phyloP scores from a whole-genome alignment of 202 grass and related monocot genomes.

The Brachypodium distachyon region DNA sequence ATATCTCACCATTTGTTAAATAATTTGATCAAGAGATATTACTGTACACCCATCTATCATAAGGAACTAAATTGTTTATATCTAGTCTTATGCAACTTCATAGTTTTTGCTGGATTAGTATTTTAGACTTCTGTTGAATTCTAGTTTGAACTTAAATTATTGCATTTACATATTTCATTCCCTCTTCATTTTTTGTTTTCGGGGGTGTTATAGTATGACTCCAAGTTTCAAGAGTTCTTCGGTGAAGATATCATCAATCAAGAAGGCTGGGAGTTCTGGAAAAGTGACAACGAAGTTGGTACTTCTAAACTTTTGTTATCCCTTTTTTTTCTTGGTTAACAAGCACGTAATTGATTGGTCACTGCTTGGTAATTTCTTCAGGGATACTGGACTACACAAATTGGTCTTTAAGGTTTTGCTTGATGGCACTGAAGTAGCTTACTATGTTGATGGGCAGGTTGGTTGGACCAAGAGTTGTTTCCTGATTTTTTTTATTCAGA shows the following conservation, averaged over 20 bases:
- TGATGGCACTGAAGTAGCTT: conserved; percentile 93
- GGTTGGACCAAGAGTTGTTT: conserved; percentile 21
- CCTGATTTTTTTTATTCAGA: neutral
- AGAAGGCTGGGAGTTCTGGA: conserved; percentile 53
- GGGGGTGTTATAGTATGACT: conserved; percentile 4
- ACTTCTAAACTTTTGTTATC: neutral
- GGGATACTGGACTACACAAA: conserved; percentile 87
- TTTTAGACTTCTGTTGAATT: neutral
- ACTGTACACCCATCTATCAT: neutral
- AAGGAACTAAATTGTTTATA: neutral
- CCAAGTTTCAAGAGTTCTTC: conserved; percentile 27
- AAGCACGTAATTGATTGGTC: conserved; percentile 14
- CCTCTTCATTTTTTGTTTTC: neutral
- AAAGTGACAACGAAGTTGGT: conserved; percentile 96
- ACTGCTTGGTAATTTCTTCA: conserved; percentile 23
- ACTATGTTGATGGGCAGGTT: conserved; percentile 96
- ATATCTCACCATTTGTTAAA: neutral
- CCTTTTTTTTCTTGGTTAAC: neutral
- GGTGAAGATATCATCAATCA: conserved; percentile 43
- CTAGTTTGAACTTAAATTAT: neutral
- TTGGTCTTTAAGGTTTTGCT: conserved; percentile 96
- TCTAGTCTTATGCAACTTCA: neutral
- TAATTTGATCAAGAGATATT: neutral
- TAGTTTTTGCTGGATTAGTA: neutral
- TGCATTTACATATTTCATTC: conserved; percentile 4